These are phyloP conservation scores for Zelopaecilomyces penicillatus DNA, from an alignment of 2,329 filamentous ascomycete species.

Conservation along the genomic window DNA sequence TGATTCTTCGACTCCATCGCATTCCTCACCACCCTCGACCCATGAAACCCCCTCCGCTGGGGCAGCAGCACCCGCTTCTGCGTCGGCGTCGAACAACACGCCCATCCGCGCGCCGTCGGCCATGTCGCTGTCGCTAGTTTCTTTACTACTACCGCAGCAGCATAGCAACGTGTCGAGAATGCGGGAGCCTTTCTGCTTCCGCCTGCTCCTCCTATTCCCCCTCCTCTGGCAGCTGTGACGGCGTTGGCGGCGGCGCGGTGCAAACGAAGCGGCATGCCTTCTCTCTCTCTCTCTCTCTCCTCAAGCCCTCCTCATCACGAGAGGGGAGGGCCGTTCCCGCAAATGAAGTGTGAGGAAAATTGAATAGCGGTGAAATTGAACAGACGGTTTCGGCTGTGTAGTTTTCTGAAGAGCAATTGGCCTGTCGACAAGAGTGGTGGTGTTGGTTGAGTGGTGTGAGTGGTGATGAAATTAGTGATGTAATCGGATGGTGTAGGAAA, in stretches of 20 bases:
- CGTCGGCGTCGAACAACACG: no score
- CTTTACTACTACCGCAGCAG: no score
- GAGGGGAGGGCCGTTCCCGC: neutral
- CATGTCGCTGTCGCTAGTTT: no score
- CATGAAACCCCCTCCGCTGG: constrained; percentile 14
- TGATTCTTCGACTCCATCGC: constrained; percentile 44
- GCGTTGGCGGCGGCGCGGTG: constrained; percentile 15
- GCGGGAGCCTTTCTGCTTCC: no score
- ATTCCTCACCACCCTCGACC: constrained; percentile 11
- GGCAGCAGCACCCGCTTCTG: constrained; percentile 5
- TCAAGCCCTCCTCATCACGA: constrained; percentile 38
- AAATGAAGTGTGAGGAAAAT: neutral
- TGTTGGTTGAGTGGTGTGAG: constrained; percentile 1
- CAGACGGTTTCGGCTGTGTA: neutral
- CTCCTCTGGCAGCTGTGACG: neutral
- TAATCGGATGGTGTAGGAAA: constrained; percentile 14
- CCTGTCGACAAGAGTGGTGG: neutral
- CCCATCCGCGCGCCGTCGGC: no score
- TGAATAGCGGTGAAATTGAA: neutral
- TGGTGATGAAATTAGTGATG: constrained; percentile 17
- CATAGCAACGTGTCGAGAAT: no score
- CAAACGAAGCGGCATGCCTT: constrained; percentile 49
- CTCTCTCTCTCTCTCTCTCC: no score
- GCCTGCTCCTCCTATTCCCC: no score
- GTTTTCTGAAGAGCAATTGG: no score